Base-by-base conservation (phyloP, 2,329 filamentous ascomycete species). In the Tolypocladium pustulatum region DNA sequence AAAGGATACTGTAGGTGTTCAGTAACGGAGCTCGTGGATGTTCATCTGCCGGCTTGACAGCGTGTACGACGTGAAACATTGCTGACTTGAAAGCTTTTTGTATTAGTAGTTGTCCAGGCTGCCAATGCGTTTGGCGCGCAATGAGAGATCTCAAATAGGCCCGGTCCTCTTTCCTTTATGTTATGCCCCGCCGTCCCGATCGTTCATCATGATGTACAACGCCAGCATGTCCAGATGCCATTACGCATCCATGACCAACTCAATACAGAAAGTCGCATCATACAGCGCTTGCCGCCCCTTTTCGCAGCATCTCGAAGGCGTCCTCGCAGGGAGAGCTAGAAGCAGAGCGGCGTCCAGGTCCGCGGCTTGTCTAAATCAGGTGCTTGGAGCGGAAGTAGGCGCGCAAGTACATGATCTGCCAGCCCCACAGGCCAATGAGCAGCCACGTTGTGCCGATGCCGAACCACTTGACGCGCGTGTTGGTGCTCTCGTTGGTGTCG, bases 401-500 rank as follows among this genome's bases (percentile, higher is more conserved):
- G 73, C 94, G 84, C 76, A 99, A 81, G 76, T 99, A 99, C 72
- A 99, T 86, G 70, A 99, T 90, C 85, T 99, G 94, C 94, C 94
- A 99, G 49, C 80, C 91, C 74, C 94, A 96, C 67, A 99, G 80
- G 38, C 84, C 90, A 65, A 97, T 80, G 66, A 99, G 78, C 80
- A 97, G 87, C 62, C 91, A 88, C 78, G 96, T 97, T 34, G 93
- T 97, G 64, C 87, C 85, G 72, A 97, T 86, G 55, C 93, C 93
- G 76, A 99, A 99, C 91, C 91, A 97, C 81, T 97, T 99, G 69
- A 99, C 94, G 60, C 94, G 85, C 77, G 89, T 94, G 78, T 99
- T 99, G 65, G 94, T 99, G 81, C 93, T 97, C 87, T 99, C 94
- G 76, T 99, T 99, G 66, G 94, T 99, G 78, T 99, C 93, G 73